Percentiles rank a stretch among this genome's conserved stretches.
These are phyloP conservation scores for Phaeophleospora eucalypticola DNA, from an alignment of 2,329 filamentous ascomycete species.

Conservation along the genomic window DNA sequence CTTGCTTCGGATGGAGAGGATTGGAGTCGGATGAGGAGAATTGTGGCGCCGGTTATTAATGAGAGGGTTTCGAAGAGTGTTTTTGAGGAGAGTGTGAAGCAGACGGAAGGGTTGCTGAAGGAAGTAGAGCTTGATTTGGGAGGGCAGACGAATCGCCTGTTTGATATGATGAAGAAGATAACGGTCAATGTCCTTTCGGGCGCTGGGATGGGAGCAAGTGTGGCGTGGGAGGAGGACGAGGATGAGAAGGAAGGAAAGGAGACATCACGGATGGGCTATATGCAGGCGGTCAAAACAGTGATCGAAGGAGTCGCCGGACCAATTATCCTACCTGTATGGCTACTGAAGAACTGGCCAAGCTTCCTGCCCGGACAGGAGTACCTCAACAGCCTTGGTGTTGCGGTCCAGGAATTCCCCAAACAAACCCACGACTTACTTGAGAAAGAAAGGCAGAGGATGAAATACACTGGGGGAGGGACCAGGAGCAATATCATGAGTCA, in stretches of 20 bases:
- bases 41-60: no score
- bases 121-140: no score
- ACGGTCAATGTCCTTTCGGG: no score
- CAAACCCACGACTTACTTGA: slow-evolving; percentile 24
- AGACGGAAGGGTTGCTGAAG: no score
- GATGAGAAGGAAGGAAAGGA: slow-evolving; percentile 19
- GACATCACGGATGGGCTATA: slow-evolving; percentile 31
- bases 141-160: no score
- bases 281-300: slow-evolving; percentile 25
- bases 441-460: slow-evolving; percentile 19
- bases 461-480: slow-evolving; percentile 11
- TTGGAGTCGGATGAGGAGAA: no score
- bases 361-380: slow-evolving; percentile 20
- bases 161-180: no score
- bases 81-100: no score
- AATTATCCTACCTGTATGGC: slow-evolving; percentile 26
- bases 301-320: slow-evolving; percentile 24
- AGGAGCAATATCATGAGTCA: slow-evolving; percentile 30
- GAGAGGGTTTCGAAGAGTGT: no score
- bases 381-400: slow-evolving; percentile 17
- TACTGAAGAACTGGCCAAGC: slow-evolving; percentile 23
- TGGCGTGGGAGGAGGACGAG: slow-evolving; percentile 24
- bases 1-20: no score
- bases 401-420: slow-evolving; percentile 25
- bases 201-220: slow-evolving; percentile 29